Base-by-base conservation (phyloP, 768 basidiomycete species). In the Leccinum barrowsii region DNA sequence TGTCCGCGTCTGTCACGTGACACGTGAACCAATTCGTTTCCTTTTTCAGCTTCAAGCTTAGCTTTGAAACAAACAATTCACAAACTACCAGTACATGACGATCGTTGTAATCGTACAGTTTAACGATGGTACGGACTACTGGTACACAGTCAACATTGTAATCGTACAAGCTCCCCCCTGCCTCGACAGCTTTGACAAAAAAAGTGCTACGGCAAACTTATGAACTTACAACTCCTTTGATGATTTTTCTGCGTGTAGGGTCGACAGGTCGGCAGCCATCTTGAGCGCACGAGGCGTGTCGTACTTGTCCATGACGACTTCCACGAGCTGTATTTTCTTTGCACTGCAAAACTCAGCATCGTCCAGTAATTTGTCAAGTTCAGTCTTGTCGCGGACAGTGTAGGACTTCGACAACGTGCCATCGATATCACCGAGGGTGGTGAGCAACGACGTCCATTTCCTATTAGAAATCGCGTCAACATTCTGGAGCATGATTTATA, bases 291-390 rank as follows among this genome's bases (percentile, higher is more conserved):
- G 73, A 4, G 92, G 92, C 0, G 89, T 89, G 69, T 94, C 92
- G 26, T 80, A 72, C 60, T 78, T 80, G 24, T 77, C 81, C 89
- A 94, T 91, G 58, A 86, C 72, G 8, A 94, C 82, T 73, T 94
- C 92, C 15, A 94, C 87, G 34, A 94, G 75, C 66, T 92, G 89
- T 52, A 90, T 85, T 72, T 82, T 82, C 55, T 84, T 77, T 3
- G 88, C 85, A 21, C 65, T 76, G 3, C 77, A 80, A 67, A 97
- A 95, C 7, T 75, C 68, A 3, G 74, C 57, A 67, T 89, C 78
- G 5, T 84, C 78, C 57, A 98, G 80, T 13, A 98, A 78, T 2
- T 71, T 72, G 30, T 84, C 80, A 8, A 97, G 77, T 70, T 90
- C 90, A 7, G 70, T 57, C 67, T 88, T 90, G 54, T 79, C 88